A percentile compares a stretch with the other conserved stretches of the same genome.
These are phyloP conservation scores for Mortierella sp. DNA, from an alignment of 371 early-diverging fungal species.

Conservation along the genomic window DNA sequence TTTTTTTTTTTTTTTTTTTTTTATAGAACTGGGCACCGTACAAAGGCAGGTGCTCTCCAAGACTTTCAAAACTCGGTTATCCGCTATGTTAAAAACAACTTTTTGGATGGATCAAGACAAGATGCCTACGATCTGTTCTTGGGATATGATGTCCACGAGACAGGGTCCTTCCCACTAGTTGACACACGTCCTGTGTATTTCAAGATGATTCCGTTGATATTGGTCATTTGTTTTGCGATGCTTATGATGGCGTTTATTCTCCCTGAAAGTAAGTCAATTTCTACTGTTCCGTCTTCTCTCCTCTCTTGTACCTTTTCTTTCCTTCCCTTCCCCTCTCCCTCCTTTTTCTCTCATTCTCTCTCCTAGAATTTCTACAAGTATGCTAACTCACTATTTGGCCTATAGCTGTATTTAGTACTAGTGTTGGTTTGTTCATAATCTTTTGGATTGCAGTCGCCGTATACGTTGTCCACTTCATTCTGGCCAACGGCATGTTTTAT, in stretches of 20 bases:
- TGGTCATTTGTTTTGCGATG: slow-evolving; percentile 39
- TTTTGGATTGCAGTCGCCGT: slow-evolving; percentile 41
- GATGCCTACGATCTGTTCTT: slow-evolving; percentile 51
- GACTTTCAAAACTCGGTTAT: slow-evolving; percentile 86
- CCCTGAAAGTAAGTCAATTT: slow-evolving; percentile 31
- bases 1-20: neutral
- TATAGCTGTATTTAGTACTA: slow-evolving; percentile 21
- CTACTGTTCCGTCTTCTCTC: too few relatives aligned
- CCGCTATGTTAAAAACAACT: slow-evolving; percentile 94
- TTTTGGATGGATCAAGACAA: slow-evolving; percentile 91
- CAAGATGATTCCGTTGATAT: slow-evolving; percentile 21
- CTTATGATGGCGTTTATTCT: slow-evolving; percentile 25
- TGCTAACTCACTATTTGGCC: too few relatives aligned
- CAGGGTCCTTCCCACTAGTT: slow-evolving; percentile 14
- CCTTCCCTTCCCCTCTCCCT: neutral
- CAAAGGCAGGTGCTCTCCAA: slow-evolving; percentile 81
- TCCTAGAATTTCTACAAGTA: too few relatives aligned
- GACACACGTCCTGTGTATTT: slow-evolving; percentile 32
- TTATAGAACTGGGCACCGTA: slow-evolving; percentile 84
- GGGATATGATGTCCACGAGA: slow-evolving; percentile 41
- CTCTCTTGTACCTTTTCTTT: neutral
- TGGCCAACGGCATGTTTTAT: slow-evolving; percentile 37
- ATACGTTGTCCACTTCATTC: slow-evolving; percentile 18
- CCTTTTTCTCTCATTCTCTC: too few relatives aligned
- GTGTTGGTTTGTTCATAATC: slow-evolving; percentile 28